These are phyloP conservation scores for Lentinus brumalis DNA, from an alignment of 768 basidiomycete species.

Conservation along the genomic window DNA sequence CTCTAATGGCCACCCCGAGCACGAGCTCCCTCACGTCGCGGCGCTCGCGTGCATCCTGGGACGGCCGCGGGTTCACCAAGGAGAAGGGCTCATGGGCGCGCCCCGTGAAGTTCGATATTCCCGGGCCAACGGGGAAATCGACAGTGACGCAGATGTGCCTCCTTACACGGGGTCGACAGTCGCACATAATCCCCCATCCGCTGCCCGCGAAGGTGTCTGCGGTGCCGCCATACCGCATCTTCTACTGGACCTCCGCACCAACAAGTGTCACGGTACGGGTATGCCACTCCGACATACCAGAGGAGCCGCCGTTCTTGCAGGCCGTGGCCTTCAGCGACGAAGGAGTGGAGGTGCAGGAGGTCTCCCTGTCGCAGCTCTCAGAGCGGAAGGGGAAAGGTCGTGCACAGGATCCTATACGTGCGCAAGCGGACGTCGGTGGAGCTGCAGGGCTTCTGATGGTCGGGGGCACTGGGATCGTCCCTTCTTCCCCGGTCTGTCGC, in stretches of 20 bases:
- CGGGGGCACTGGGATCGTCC: conserved; percentile 53
- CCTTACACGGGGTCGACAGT: conserved; percentile 68
- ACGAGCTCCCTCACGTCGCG: conserved; percentile 24
- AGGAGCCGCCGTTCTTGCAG: conserved; percentile 56
- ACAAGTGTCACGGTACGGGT: conserved; percentile 55
- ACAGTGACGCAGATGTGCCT: conserved; percentile 52
- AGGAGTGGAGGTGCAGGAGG: conserved; percentile 76
- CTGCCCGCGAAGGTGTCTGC: conserved; percentile 54
- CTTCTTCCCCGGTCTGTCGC: conserved; percentile 38
- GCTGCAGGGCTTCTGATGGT: conserved; percentile 57
- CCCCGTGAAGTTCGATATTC: conserved; percentile 47
- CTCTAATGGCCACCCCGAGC: conserved; percentile 26
- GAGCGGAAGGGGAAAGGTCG: conserved; percentile 49
- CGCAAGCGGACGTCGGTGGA: conserved; percentile 68
- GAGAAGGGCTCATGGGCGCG: conserved; percentile 51
- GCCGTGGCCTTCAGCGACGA: conserved; percentile 68
- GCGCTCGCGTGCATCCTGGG: conserved; percentile 47
- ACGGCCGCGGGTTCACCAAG: conserved; percentile 42
- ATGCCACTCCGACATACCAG: conserved; percentile 34
- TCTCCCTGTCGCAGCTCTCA: conserved; percentile 52
- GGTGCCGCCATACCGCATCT: conserved; percentile 51
- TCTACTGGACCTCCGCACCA: conserved; percentile 64
- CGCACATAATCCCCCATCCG: conserved; percentile 69
- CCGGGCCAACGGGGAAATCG: conserved; percentile 27
- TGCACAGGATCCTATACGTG: conserved; percentile 50